Evolutionary conservation across 208 protist genomes (phyloP), one percentile per base, ranked within the genome.

Genomic region (Trichomonas gallinae): DNA sequence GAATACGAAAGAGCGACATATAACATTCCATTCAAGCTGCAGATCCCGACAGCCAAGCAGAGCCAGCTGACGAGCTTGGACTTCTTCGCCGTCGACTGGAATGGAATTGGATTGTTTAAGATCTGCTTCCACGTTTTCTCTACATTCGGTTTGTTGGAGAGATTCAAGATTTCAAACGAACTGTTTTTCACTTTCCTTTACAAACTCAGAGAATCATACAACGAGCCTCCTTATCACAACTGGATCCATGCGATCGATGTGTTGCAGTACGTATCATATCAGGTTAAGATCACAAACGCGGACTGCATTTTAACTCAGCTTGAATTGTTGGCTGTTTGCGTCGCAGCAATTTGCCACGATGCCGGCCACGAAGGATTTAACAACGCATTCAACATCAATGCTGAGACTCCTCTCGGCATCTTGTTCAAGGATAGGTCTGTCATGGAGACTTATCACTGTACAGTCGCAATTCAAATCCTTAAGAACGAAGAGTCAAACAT

Each of bases 281-380:
- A 97, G 58, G 48, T 98, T 1, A 96, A 96, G 51, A 81, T 40
- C 1, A n/a, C 42, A 96, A 82, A 98, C 81, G 97, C 99, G 45
- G 98, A 97, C 17, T 98, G 98, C 31, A 82, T 97, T 23, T 85
- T 98, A 23, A 97, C 96, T 15, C 31, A 42, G 17, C 89, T 98
- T 88, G 98, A 99, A 96, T 96, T 98, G 21, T 97, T 99, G 23
- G 98, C 98, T 1, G 96, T 97, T 31, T 31, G 99, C 23, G 97
- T 99, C 36, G 98, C 98, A n/a, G 98, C 98, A n/a, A 97, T 98
- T 34, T 98, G 99, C 91, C 99, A 99, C 97, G 99, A 99, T 98
- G 98, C 98, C 97, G 98, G 99, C 96, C 99, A 99, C 97, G 98
- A 98, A 0, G 99, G 99, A 38, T 96, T 99, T 45, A 99, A 99